These are phyloP conservation scores for Crithidia bombi DNA, from an alignment of 208 protist genomes.

Conservation along the genomic window DNA sequence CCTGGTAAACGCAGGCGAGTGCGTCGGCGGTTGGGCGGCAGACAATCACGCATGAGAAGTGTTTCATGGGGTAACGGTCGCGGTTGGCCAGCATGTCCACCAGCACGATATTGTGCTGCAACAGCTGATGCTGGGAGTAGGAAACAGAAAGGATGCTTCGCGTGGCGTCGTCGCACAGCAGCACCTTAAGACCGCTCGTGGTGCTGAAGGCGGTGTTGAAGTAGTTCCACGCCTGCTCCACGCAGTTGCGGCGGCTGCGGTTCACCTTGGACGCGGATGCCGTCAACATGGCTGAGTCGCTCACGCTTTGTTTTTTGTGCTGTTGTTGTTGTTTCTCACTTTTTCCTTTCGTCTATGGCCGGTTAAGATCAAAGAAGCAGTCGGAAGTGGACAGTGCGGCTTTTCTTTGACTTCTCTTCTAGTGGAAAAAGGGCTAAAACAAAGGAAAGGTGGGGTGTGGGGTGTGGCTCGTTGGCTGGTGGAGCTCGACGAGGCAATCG, in stretches of 20 bases:
- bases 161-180: slow-evolving; percentile 96
- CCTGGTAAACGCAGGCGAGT: slow-evolving; percentile 81
- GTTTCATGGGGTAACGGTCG: slow-evolving; percentile 92
- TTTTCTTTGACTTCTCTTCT: no score
- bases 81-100: slow-evolving; percentile 94
- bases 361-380: no score
- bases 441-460: not conserved
- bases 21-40: slow-evolving; percentile 92
- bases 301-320: not conserved
- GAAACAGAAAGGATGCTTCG: slow-evolving; percentile 94
- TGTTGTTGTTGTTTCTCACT: not conserved
- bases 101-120: slow-evolving; percentile 97
- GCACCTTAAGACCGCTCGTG: slow-evolving; percentile 90
- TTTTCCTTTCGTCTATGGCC: not conserved
- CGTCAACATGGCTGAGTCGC: slow-evolving; percentile 5
- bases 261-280: slow-evolving; percentile 20
- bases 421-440: no score
- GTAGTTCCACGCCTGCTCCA: slow-evolving; percentile 82
- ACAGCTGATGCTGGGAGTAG: slow-evolving; percentile 96
- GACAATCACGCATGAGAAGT: slow-evolving; percentile 93
- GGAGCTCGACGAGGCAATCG: no score
- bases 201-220: slow-evolving; percentile 66
- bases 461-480: no score
- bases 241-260: slow-evolving; percentile 53
- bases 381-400: no score